Evolutionary conservation across 2,329 filamentous ascomycete species (phyloP).

Genomic region (Fusarium sp.): DNA sequence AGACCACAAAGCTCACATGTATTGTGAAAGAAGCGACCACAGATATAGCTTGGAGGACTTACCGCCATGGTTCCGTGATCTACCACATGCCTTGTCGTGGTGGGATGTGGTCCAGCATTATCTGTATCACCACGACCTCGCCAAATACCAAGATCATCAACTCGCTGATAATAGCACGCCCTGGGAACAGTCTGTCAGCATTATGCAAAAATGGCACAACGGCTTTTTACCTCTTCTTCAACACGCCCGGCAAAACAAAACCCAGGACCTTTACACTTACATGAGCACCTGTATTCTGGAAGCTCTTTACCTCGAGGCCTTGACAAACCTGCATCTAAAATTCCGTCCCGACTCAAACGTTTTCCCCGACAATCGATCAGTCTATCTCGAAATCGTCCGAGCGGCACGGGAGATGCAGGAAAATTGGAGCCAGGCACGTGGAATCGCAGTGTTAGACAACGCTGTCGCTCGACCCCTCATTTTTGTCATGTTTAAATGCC

Average conservation of each 20-base stretch:
- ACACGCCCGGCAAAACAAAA: conserved; percentile 10
- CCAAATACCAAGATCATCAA: not conserved
- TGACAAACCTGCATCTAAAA: conserved; percentile 24
- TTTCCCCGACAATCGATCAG: conserved; percentile 26
- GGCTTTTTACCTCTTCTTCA: conserved; percentile 28
- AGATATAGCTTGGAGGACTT: conserved; percentile 25
- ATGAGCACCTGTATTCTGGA: conserved; percentile 34
- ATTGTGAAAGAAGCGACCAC: conserved; percentile 10
- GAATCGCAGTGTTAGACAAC: conserved; percentile 24
- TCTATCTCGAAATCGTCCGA: conserved; percentile 35
- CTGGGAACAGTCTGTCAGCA: conserved; percentile 20
- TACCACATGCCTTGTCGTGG: conserved; percentile 29
- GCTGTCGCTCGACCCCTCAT: conserved; percentile 33
- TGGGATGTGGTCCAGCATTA: conserved; percentile 36
- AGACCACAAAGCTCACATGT: conserved; percentile 3
- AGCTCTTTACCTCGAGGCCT: conserved; percentile 31
- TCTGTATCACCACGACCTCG: conserved; percentile 8
- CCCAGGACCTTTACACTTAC: conserved; percentile 16
- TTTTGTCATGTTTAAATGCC: conserved; percentile 38
- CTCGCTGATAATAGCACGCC: not conserved
- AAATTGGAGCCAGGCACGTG: not conserved
- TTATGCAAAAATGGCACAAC: conserved; percentile 31
- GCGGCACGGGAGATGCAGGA: conserved; percentile 16
- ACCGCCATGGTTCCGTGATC: conserved; percentile 29
- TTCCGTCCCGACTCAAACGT: conserved; percentile 17